These are phyloP conservation scores for Myriosclerotinia duriaeana DNA, from an alignment of 2,329 filamentous ascomycete species.

Conservation along the genomic window DNA sequence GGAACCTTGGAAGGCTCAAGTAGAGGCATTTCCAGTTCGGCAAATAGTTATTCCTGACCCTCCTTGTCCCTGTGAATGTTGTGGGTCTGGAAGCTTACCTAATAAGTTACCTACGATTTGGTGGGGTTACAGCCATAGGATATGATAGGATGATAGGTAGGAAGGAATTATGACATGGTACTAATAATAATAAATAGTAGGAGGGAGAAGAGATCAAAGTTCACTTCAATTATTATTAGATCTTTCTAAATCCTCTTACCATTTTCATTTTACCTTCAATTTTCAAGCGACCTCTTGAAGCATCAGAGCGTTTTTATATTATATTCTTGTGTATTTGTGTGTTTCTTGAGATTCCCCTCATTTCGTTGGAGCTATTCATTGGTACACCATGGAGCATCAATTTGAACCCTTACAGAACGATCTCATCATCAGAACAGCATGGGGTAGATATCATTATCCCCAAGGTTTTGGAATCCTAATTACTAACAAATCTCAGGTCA, in stretches of 20 bases:
- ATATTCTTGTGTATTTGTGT: neutral
- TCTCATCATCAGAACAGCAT: constrained; percentile 82
- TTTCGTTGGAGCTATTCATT: neutral
- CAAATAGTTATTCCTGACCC: constrained; percentile 17
- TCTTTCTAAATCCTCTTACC: neutral
- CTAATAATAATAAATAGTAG: neutral
- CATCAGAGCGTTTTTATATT: neutral
- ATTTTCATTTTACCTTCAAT: neutral
- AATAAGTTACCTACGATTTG: too few relatives aligned
- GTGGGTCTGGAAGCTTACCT: neutral
- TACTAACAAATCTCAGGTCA: constrained; percentile 59
- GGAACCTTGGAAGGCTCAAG: too few relatives aligned
- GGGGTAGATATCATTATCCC: constrained; percentile 55
- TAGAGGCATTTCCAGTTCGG: too few relatives aligned
- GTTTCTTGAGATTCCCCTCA: neutral
- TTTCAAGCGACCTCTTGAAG: neutral
- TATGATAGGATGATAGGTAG: too few relatives aligned
- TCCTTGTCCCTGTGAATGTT: neutral
- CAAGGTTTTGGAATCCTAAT: neutral
- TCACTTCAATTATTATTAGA: neutral
- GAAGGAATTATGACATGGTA: constrained; percentile 1
- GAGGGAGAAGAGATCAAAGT: neutral
- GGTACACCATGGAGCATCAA: constrained; percentile 57
- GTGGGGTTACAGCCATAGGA: neutral
- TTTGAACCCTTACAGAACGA: constrained; percentile 92